Evolutionary conservation across 2,329 filamentous ascomycete genomes (phyloP).

Genomic region (Hymenoscyphus linearis): DNA sequence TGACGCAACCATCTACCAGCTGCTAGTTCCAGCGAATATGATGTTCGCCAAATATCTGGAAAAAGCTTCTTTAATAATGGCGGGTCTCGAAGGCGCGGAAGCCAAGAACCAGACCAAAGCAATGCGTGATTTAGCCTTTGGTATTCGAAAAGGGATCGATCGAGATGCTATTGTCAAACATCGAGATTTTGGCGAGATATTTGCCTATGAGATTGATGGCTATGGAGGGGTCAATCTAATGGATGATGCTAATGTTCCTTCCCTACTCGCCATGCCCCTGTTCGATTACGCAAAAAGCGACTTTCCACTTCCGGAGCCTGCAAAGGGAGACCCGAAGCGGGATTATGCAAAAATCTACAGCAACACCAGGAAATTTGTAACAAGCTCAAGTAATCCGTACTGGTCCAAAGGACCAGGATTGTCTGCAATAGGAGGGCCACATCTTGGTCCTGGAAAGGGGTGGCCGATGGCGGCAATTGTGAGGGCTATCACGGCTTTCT

Average conservation of each 20-base stretch:
- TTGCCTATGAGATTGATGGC: constrained; percentile 72
- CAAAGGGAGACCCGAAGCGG: constrained; percentile 31
- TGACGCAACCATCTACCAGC: constrained; percentile 75
- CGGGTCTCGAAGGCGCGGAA: constrained; percentile 40
- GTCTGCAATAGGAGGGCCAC: constrained; percentile 62
- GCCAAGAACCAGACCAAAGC: constrained; percentile 42
- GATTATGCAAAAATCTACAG: constrained; percentile 61
- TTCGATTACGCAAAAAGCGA: constrained; percentile 44
- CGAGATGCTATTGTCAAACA: constrained; percentile 64
- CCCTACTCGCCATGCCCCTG: constrained; percentile 59
- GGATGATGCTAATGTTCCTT: constrained; percentile 70
- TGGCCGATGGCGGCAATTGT: constrained; percentile 55
- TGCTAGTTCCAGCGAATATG: constrained; percentile 85
- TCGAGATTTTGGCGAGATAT: constrained; percentile 62
- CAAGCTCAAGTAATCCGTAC: constrained; percentile 75
- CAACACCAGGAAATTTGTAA: constrained; percentile 73
- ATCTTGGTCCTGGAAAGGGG: constrained; percentile 53
- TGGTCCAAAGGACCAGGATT: constrained; percentile 51
- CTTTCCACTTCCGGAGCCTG: constrained; percentile 20
- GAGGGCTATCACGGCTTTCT: constrained; percentile 42
- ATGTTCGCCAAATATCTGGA: constrained; percentile 65
- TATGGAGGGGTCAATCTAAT: constrained; percentile 53
- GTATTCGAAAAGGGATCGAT: constrained; percentile 63
- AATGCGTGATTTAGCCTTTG: constrained; percentile 53
- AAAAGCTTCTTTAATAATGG: constrained; percentile 47